A percentile compares a stretch with the other conserved stretches of the same genome.
phyloP scores from a whole-genome alignment of 148 eudicot species.

The Chenopodium suecicum region DNA sequence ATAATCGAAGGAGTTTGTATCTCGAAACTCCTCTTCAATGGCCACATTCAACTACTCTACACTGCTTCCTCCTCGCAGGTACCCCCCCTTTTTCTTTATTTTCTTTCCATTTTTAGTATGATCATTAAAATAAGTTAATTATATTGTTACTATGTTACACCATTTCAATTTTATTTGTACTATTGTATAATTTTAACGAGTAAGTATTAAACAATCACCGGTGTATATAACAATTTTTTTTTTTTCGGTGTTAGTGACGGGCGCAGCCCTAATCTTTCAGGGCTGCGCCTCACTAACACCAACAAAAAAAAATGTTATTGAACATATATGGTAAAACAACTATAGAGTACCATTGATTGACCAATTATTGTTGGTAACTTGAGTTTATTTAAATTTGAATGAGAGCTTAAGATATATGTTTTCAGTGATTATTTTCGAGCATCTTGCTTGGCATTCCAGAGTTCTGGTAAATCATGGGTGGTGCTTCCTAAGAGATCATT shows the following conservation, averaged over 20 bases:
- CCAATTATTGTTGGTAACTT: too few species aligned
- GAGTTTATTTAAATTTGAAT: background rate
- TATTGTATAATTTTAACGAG: too few species aligned
- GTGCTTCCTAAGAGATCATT: slow-evolving; percentile 31
- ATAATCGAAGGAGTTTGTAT: slow-evolving; percentile 13
- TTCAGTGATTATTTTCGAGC: slow-evolving; percentile 67
- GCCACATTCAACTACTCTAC: slow-evolving; percentile 55
- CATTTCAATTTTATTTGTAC: background rate
- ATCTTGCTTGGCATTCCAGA: slow-evolving; percentile 52
- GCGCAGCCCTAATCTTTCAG: too few species aligned
- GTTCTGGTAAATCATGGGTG: slow-evolving; percentile 29
- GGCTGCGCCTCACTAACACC: too few species aligned
- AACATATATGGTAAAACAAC: too few species aligned
- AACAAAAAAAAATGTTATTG: too few species aligned
- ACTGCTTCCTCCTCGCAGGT: slow-evolving; percentile 66
- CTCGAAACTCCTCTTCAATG: slow-evolving; percentile 40
- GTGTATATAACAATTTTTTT: too few species aligned
- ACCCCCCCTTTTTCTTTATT: slow-evolving; percentile 2
- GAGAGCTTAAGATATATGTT: slow-evolving; percentile 35
- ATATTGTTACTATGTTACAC: background rate
- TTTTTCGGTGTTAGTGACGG: too few species aligned
- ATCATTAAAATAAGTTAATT: background rate
- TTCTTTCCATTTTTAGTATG: background rate
- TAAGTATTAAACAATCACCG: too few species aligned
- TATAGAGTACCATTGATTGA: too few species aligned